Evolutionary conservation across 257 asterid species (phyloP).

Genomic region (Penstemon newberryi): DNA sequence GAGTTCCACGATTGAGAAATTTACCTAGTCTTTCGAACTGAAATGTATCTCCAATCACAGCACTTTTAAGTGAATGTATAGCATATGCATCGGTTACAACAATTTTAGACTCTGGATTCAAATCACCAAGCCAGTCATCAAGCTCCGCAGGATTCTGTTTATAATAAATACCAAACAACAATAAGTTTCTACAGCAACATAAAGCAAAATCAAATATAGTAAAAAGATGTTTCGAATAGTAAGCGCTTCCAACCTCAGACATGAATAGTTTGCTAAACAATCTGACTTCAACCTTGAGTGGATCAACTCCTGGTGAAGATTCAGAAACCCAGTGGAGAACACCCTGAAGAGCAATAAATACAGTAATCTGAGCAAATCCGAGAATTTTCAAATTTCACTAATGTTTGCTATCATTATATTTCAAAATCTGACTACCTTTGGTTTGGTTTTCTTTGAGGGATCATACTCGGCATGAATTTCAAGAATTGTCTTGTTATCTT

Average conservation of each 20-base stretch:
- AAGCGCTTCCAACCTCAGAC: constrained; percentile 67
- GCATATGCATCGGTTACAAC: constrained; percentile 69
- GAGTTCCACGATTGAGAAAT: constrained; percentile 9
- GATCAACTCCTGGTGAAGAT: constrained; percentile 67
- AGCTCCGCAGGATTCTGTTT: constrained; percentile 78
- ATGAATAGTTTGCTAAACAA: constrained; percentile 73
- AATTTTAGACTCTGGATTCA: constrained; percentile 70
- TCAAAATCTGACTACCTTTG: constrained; percentile 55
- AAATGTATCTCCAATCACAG: constrained; percentile 73
- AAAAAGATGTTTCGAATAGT: constrained; percentile 12
- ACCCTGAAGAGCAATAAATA: constrained; percentile 52
- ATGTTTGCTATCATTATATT: not conserved
- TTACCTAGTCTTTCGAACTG: constrained; percentile 96
- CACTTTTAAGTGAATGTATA: constrained; percentile 55
- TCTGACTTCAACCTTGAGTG: constrained; percentile 82
- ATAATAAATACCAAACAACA: constrained; percentile 8
- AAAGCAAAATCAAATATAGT: not conserved
- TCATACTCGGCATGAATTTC: constrained; percentile 86
- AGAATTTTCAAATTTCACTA: not conserved
- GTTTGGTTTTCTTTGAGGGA: constrained; percentile 73
- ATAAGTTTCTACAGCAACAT: constrained; percentile 8
- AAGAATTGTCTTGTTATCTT: constrained; percentile 60
- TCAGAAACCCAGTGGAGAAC: constrained; percentile 97
- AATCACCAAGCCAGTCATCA: not conserved
- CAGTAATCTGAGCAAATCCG: not conserved